Base-by-base conservation (phyloP, 2,329 filamentous ascomycete genomes). In the Fusarium dlaminii region DNA sequence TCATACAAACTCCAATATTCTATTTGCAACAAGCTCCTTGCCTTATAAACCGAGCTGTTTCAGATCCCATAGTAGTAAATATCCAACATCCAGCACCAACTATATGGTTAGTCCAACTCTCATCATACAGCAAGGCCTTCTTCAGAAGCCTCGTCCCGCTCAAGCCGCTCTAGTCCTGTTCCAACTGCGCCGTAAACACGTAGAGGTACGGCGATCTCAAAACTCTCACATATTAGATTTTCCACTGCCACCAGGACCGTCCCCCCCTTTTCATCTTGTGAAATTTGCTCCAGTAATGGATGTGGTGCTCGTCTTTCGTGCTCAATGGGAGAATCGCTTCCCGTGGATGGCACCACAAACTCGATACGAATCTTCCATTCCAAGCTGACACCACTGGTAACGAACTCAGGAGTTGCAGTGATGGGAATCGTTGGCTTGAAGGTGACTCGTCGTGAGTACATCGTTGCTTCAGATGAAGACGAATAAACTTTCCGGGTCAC, bases 291-390 rank as follows among this genome's bases (percentile, higher is more conserved):
- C 45, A 98, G 83, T n/a, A 98, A 82, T 8, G 88, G 87, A 46
- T 81, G 82, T 20, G 75, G 68, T 24, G 63, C 69, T 37, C 70
- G 75, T 17, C 73, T 70, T 48, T 77, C 77, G n/a, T 68, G 70
- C 36, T 66, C 54, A 4, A 65, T 69, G 34, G 75, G 61, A 17
- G 66, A 68, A 27, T 79, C 78, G 17, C 70, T 69, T 46, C 79
- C 75, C 43, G 88, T 80, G 24, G 88, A 90, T 11, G 93, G 92
- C 11, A 96, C 96, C 32, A 98, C 95, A 82, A 99, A 99, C 83
- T 98, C 95, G 66, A 99, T 90, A 3, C 94, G 87, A 39, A 99
- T 86, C 81, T 93, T 93, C 96, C 96, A 99, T 75, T 94, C 93
- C 32, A 98, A 85, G 73, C 90, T 93, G 8, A 99, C 90, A 5